Evolutionary conservation across 2,329 filamentous ascomycete genomes (phyloP), one percentile per base, ranked within the genome.

Genomic region (Claviceps sorghi): DNA sequence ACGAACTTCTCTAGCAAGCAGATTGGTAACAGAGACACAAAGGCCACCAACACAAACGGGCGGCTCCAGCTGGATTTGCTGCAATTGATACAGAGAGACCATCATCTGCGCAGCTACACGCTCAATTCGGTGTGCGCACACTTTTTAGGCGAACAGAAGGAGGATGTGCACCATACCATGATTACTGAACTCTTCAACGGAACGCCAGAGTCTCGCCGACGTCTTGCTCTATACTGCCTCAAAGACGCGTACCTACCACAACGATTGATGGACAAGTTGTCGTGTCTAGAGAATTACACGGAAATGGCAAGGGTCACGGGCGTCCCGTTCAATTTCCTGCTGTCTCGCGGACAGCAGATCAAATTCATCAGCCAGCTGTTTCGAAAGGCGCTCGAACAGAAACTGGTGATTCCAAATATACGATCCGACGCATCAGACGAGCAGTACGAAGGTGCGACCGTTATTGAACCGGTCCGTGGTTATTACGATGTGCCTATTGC

Each of bases 301-400:
- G 93, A 98, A 70, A 98, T 98, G 93, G 91, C 93, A 53, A 93
- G 93, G 80, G 93, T 98, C 69, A 98, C 94, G 29, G 93, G 93
- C 60, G 91, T 98, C 4, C 93, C 93, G 0, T 98, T 98, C 74
- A 97, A 95, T 64, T 95, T 85, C 63, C 77, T 98, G 45, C 77
- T 98, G 2, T 82, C 93, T 26, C 83, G 90, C 63, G 93, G 93
- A 45, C 93, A 98, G 66, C 94, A 98, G 68, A 83, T 98, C 65
- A 95, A 95, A 63, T 98, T 98, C 70, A 80, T 98, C 70, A 97
- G 90, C 65, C 93, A 98, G 65, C 75, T 98, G 17, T 98, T 95
- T 76, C 84, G 93, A 53, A 97, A 97, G 67, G 90, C 93, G 3
- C 69, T 93, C 32, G 88, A 97, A 58, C 88, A 98, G 64, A 86